Percentiles rank a stretch among this genome's conserved stretches.
Evolutionary conservation across 495 filamentous ascomycete species (phyloP).

Genomic region (Penicillium paradoxum): DNA sequence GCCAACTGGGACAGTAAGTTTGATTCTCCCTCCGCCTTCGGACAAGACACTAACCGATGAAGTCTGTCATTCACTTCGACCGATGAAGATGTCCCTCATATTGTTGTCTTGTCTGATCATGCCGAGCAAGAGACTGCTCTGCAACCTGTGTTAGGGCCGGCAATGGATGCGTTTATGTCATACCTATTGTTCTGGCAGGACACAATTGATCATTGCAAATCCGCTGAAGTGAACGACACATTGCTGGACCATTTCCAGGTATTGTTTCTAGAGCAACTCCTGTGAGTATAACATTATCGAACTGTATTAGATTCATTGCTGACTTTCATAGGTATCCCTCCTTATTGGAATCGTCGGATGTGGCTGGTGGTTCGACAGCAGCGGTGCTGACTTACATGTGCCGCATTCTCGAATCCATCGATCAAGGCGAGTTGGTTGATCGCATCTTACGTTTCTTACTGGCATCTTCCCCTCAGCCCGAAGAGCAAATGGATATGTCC

Average conservation of each 20-base stretch:
- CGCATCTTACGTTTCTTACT: conserved; percentile 91
- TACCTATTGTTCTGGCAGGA: conserved; percentile 98
- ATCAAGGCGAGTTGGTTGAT: conserved; percentile 88
- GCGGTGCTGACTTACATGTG: conserved; percentile 92
- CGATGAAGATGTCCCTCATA: conserved; percentile 67
- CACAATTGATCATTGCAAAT: conserved; percentile 90
- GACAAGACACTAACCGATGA: conserved; percentile 7
- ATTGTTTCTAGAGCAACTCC: conserved; percentile 87
- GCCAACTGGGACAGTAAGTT: conserved; percentile 77
- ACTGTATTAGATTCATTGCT: conserved; percentile 12
- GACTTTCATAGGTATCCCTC: conserved; percentile 72
- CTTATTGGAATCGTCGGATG: conserved; percentile 90
- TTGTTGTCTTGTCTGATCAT: conserved; percentile 84
- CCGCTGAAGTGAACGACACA: conserved; percentile 83
- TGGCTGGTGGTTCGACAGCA: conserved; percentile 92
- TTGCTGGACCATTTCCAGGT: conserved; percentile 96
- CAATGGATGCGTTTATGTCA: conserved; percentile 90
- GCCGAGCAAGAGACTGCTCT: conserved; percentile 35
- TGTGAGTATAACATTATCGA: conserved; percentile 51
- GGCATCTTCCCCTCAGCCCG: conserved; percentile 55
- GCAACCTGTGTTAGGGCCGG: conserved; percentile 57
- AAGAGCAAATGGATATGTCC: conserved; percentile 54
- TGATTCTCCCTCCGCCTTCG: background rate
- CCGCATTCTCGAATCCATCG: conserved; percentile 81
- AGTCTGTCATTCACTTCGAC: conserved; percentile 35